These are phyloP conservation scores for Tolypocladium album DNA, from an alignment of 2,329 filamentous ascomycete species.

Conservation along the genomic window DNA sequence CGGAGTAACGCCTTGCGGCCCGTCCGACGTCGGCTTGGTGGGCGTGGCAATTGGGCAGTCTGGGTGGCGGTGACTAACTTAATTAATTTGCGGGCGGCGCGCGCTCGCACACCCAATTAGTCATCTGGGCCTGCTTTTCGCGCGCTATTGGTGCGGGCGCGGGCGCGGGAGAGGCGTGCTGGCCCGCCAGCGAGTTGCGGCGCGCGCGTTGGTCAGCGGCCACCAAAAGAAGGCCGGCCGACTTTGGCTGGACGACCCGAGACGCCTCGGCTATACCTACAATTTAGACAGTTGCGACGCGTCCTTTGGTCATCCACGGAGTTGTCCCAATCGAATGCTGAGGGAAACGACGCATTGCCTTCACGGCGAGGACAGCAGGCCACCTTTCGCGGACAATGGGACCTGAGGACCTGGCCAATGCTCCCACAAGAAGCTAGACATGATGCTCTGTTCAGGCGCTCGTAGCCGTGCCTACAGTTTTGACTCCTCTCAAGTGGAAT, in stretches of 20 bases:
- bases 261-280: no score
- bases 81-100: not conserved
- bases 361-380: not conserved
- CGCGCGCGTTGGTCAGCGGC: not conserved
- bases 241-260: no score
- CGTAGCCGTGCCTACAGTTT: not conserved
- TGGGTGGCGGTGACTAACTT: not conserved
- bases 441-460: not conserved
- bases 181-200: not conserved
- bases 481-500: no score
- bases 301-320: not conserved
- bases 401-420: not conserved
- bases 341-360: no score
- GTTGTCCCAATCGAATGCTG: not conserved
- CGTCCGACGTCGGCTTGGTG: not conserved
- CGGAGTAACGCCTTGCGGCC: not conserved
- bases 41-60: not conserved
- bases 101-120: not conserved
- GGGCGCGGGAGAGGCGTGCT: not conserved
- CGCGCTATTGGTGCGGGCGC: not conserved
- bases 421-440: not conserved
- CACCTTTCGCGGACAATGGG: not conserved
- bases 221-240: no score
- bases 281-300: not conserved
- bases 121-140: not conserved